Evolutionary conservation across 441 rosid genomes (phyloP).

Genomic region (Pelargonium myrrhifolium): DNA sequence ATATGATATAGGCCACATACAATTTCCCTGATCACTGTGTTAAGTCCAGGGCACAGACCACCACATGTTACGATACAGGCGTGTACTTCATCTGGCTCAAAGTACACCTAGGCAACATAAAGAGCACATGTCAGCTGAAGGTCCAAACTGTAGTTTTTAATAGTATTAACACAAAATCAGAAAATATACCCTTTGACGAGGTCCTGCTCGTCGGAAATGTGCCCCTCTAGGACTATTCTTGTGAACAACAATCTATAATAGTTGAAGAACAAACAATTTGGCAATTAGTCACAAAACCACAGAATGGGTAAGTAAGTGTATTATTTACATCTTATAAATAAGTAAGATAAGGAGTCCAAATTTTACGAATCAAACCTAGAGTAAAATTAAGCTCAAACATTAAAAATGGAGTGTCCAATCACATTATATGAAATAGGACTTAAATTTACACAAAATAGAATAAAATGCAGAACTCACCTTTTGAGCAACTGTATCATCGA

Average conservation of each 20-base stretch:
- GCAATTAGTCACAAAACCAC: background rate
- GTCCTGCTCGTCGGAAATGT: conserved; percentile 94
- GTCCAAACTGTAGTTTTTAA: background rate
- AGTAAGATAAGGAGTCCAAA: background rate
- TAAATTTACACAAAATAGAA: conserved; percentile 1
- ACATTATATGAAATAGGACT: background rate
- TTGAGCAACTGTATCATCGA: conserved; percentile 71
- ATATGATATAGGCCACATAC: conserved; percentile 66
- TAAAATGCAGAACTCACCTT: conserved; percentile 39
- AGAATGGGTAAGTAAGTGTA: background rate
- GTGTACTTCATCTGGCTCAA: conserved; percentile 73
- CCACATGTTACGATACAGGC: conserved; percentile 97
- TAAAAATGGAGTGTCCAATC: background rate
- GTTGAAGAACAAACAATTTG: background rate
- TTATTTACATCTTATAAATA: background rate
- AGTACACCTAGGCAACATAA: conserved; percentile 53
- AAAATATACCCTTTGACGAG: conserved; percentile 68
- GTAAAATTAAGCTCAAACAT: conserved; percentile 4
- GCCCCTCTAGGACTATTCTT: conserved; percentile 69
- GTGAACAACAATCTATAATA: conserved; percentile 67
- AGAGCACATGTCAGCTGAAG: conserved; percentile 1
- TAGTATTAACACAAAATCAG: background rate
- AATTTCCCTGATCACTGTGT: conserved; percentile 89
- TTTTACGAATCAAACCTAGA: background rate
- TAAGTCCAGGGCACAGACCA: conserved; percentile 93